Evolutionary conservation across 257 asterid species (phyloP), one percentile per base, ranked within the genome.

Genomic region (Solanum rostratum): DNA sequence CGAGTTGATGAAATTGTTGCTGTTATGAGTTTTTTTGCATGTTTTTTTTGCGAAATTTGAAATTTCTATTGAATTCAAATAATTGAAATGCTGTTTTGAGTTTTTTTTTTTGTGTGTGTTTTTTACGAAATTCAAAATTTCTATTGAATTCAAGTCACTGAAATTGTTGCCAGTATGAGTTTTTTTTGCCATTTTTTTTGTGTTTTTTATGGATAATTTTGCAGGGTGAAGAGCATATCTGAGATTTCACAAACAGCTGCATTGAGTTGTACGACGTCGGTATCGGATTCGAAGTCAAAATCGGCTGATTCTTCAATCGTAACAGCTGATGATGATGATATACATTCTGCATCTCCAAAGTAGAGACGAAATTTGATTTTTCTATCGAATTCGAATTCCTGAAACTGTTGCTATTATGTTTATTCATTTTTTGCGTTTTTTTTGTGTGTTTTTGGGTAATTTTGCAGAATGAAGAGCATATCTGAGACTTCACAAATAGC

Each of bases 261-360:
- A 74, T 74, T 74, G 81, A 74, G 60, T 74, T 74, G 46, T 74
- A 24, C 15, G 3, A 9, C 15, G 13, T 60, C 37, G 6, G 19
- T 27, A 5, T 63, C n/a, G 5, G 70, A 66, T 30, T 30, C 63
- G 11, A 63, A 46, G 16, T 18, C 24, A 9, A 45, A 82, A 27
- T 65, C 85, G 65, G 4, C 80, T 49, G 62, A 37, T 63, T 63
- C 37, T 46, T 82, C 79, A 5, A 54, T 5, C 46, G 65, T 49
- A 15, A 82, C 52, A 14, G 33, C n/a, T n/a, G 71, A 27, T 49
- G 80, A 60, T 8, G 86, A 60, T 57, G 6, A 57, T 39, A 71
- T 57, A 53, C 88, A 73, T 82, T 91, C 81, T 81, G 91, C 74
- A 85, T 85, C 85, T 68, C 86, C 74, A 7, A 29, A 30, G 83